A percentile compares a stretch with the other conserved stretches of the same genome.
phyloP scores from a whole-genome alignment of 805 yeast species.

The Komagataella mondaviorum region DNA sequence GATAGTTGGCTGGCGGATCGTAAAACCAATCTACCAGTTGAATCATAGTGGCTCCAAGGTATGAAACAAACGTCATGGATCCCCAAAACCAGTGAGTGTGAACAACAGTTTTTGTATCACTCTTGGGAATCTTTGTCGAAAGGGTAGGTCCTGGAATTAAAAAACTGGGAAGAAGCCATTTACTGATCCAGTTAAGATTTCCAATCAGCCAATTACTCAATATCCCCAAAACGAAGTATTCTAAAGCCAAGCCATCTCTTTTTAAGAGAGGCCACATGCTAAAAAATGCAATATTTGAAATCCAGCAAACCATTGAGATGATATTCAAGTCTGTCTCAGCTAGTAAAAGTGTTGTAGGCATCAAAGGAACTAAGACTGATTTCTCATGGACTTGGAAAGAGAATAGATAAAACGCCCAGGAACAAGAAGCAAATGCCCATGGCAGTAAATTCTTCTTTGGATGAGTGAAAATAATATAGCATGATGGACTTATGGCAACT shows the following conservation, averaged over 20 bases:
- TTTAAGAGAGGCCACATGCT: constrained; percentile 80
- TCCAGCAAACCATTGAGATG: constrained; percentile 74
- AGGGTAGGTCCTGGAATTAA: constrained; percentile 27
- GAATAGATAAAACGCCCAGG: constrained; percentile 81
- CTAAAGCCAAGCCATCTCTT: constrained; percentile 62
- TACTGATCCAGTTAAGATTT: constrained; percentile 40
- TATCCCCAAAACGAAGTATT: constrained; percentile 47
- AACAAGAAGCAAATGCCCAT: constrained; percentile 70
- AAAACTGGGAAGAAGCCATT: constrained; percentile 23
- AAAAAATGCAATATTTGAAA: constrained; percentile 71
- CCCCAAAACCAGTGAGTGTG: constrained; percentile 27
- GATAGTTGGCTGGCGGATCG: constrained; percentile 46
- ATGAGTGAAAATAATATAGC: constrained; percentile 30
- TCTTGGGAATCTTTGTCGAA: constrained; percentile 2
- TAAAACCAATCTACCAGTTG: constrained; percentile 40
- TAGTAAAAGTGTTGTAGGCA: constrained; percentile 67
- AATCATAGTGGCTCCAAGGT: constrained; percentile 31
- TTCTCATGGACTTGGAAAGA: constrained; percentile 96
- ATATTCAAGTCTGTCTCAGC: constrained; percentile 42
- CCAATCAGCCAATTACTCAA: constrained; percentile 76
- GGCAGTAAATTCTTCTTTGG: constrained; percentile 39
- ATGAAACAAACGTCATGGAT: constrained; percentile 35
- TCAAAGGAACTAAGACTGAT: constrained; percentile 72
- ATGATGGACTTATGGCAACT: constrained; percentile 40
- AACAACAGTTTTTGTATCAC: constrained; percentile 2